Evolutionary conservation across 768 basidiomycete species (phyloP).

Genomic region (Leccinum subtestaceum): DNA sequence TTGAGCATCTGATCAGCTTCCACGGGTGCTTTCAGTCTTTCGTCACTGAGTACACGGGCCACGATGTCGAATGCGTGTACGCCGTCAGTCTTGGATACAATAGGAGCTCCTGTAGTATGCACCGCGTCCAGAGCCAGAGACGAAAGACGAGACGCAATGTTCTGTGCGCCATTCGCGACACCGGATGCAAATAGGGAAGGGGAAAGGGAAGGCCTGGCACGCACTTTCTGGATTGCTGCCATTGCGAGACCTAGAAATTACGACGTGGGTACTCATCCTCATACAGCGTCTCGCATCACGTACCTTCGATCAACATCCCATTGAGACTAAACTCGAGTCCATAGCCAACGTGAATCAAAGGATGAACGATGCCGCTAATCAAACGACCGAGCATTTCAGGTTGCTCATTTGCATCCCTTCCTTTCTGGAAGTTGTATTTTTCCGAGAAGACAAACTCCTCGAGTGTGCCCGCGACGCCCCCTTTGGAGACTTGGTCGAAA

Average conservation of each 20-base stretch:
- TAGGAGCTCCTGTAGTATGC: neutral
- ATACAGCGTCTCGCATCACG: neutral
- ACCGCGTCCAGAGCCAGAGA: slow-evolving; percentile 8
- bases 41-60: slow-evolving; percentile 50
- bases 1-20: slow-evolving; percentile 24
- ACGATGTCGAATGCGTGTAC: slow-evolving; percentile 47
- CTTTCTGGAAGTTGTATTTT: slow-evolving; percentile 23
- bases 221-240: slow-evolving; percentile 29
- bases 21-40: slow-evolving; percentile 23
- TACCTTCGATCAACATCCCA: slow-evolving; percentile 64
- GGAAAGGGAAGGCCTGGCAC: slow-evolving; percentile 34
- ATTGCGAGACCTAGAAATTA: slow-evolving; percentile 24
- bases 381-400: slow-evolving; percentile 57
- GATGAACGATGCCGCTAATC: slow-evolving; percentile 50
- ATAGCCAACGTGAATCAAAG: slow-evolving; percentile 60
- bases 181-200: slow-evolving; percentile 9
- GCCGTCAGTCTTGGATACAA: slow-evolving; percentile 1
- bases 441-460: slow-evolving; percentile 33
- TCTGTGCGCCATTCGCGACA: neutral
- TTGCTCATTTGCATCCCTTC: slow-evolving; percentile 21
- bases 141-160: slow-evolving; percentile 3
- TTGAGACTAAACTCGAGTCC: slow-evolving; percentile 62
- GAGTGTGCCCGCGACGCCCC: slow-evolving; percentile 15
- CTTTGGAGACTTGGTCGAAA: slow-evolving; percentile 12
- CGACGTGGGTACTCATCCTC: neutral